A percentile compares a stretch with the other conserved stretches of the same genome.
phyloP scores from a whole-genome alignment of 2,329 filamentous ascomycete genomes.

The Fusarium sp. region DNA sequence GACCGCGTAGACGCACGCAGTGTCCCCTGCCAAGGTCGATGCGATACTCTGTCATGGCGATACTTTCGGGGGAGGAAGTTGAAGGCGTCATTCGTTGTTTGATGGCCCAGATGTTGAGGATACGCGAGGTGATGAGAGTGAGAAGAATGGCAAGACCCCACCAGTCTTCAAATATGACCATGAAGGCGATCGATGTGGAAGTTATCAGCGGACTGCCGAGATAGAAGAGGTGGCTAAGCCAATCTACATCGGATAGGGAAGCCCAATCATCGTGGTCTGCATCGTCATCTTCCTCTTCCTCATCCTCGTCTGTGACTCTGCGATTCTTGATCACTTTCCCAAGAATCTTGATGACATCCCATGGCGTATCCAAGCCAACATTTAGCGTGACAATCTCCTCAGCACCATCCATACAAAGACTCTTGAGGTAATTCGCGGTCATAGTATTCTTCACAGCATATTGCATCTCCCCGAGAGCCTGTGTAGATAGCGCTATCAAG shows the following conservation, averaged over 20 bases:
- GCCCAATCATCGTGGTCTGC: slow-evolving; percentile 41
- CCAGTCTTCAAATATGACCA: slow-evolving; percentile 64
- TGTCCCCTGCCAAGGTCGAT: slow-evolving; percentile 66
- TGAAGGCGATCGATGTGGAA: slow-evolving; percentile 57
- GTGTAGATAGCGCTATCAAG: slow-evolving; percentile 45
- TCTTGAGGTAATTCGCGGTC: slow-evolving; percentile 62
- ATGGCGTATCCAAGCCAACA: slow-evolving; percentile 44
- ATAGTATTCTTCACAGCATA: slow-evolving; percentile 63
- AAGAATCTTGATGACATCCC: slow-evolving; percentile 41
- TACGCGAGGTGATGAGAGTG: slow-evolving; percentile 65
- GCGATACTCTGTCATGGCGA: slow-evolving; percentile 59
- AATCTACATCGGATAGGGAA: slow-evolving; percentile 55
- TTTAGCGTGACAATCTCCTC: slow-evolving; percentile 48
- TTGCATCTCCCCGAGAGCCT: slow-evolving; percentile 36
- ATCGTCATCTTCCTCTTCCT: slow-evolving; percentile 30
- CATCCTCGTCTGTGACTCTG: slow-evolving; percentile 23
- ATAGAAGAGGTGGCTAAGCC: slow-evolving; percentile 64
- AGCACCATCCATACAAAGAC: slow-evolving; percentile 44
- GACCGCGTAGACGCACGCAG: slow-evolving; percentile 66
- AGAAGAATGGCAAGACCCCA: slow-evolving; percentile 64
- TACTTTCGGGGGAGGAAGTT: slow-evolving; percentile 13
- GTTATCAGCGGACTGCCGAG: slow-evolving; percentile 63
- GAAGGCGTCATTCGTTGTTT: slow-evolving; percentile 59
- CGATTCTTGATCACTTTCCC: slow-evolving; percentile 15
- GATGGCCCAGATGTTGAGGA: slow-evolving; percentile 69